Evolutionary conservation across 192 early-diverging fungal genomes (phyloP).

Genomic region (Kickxella alabastrina): DNA sequence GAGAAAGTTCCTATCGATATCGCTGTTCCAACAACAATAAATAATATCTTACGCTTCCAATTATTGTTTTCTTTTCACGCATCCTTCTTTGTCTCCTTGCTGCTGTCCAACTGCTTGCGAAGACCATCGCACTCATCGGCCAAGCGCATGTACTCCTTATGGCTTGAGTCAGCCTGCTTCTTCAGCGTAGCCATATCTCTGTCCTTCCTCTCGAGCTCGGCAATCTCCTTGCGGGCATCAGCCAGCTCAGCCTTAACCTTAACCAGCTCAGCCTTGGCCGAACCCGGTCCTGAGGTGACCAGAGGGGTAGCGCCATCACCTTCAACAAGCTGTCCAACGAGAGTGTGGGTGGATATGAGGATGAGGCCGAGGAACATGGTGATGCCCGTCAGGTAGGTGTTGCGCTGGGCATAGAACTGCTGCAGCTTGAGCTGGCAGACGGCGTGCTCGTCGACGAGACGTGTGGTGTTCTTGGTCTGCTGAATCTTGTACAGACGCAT

Average conservation of each 20-base stretch:
- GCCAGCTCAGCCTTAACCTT: slow-evolving; percentile 36
- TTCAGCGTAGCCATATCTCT: slow-evolving; percentile 48
- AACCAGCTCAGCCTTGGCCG: slow-evolving; percentile 26
- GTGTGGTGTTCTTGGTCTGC: slow-evolving; percentile 16
- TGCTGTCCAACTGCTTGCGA: slow-evolving; percentile 28
- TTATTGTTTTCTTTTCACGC: slow-evolving; percentile 6
- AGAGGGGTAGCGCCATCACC: slow-evolving; percentile 8
- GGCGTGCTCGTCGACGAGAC: slow-evolving; percentile 44
- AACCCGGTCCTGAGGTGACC: slow-evolving; percentile 19
- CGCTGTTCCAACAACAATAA: background rate
- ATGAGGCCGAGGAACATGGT: slow-evolving; percentile 55
- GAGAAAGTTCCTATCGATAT: slow-evolving; percentile 9
- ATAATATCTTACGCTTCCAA: too few species aligned
- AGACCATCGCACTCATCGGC: slow-evolving; percentile 42
- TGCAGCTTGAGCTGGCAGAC: slow-evolving; percentile 50
- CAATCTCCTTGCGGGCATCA: slow-evolving; percentile 42
- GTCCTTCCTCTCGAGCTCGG: slow-evolving; percentile 43
- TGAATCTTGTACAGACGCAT: slow-evolving; percentile 43
- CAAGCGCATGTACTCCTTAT: slow-evolving; percentile 52
- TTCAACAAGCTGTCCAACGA: slow-evolving; percentile 40
- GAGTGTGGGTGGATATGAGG: slow-evolving; percentile 44
- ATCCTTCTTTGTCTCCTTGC: slow-evolving; percentile 47
- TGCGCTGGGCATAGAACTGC: slow-evolving; percentile 57
- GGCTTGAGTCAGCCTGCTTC: slow-evolving; percentile 51
- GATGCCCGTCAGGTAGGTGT: slow-evolving; percentile 55